Evolutionary conservation across 192 early-diverging fungal species (phyloP), one percentile per base, ranked within the genome.

Genomic region (Gamsiella multidivaricata): DNA sequence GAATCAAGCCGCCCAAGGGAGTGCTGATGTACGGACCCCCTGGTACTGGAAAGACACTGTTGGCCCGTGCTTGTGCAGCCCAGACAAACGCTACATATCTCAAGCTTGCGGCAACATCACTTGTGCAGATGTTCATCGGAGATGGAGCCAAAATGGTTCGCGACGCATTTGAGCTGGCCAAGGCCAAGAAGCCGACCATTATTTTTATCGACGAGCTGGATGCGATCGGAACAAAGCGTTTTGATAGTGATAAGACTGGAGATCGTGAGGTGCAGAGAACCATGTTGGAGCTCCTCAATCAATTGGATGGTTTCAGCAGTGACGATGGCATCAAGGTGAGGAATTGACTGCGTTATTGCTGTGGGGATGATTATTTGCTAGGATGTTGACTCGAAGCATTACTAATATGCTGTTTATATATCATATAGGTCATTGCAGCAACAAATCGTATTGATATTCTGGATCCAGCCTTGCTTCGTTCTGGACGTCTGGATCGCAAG

Each of bases 141-240:
- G 97, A 99, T 74, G 96, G 97, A 46, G 94, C 96, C 54, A 94
- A 97, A 60, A 90, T 99, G 86, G 96, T 99, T 12, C 92, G 97
- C 25, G 97, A 99, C 73, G 96, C 96, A 20, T 99, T 99, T 82
- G 91, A 91, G 26, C 80, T 99, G 43, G 97, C 97, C 26, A 99
- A 99, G 79, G 97, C 97, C 61, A 99, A 99, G 84, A 89, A 97
- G 15, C 97, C 97, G 12, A 93, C 97, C 31, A 99, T 99, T 78
- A 97, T 99, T 60, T 98, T 99, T 68, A 97, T 99, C 80, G 96
- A 98, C 83, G 97, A 99, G 83, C 88, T 98, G 81, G 96, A 99
- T 71, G 96, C 97, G 20, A 89, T 99, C 70, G 97, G 96, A 69
- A 97, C 97, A n/a, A 98, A 99, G 86, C 94, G 97, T 69, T 98